Base-by-base conservation (phyloP, 2,329 filamentous ascomycete genomes). In the Xylaria sp. region DNA sequence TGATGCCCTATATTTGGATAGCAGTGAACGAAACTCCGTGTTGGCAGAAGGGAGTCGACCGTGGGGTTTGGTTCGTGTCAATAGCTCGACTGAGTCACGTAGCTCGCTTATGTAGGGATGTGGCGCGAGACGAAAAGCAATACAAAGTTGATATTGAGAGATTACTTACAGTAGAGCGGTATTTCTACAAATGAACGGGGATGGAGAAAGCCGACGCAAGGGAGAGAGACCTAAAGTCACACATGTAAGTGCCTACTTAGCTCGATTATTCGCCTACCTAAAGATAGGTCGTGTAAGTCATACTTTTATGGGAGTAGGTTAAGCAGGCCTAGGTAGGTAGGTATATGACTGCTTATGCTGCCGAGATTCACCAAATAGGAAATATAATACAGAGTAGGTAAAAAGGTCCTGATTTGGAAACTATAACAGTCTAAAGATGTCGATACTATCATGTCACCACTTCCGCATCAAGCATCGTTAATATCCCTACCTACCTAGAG, bases 101-200 rank as follows among this genome's bases (percentile, higher is more conserved):
- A 46, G 37, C 43, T 51, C 56, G 25, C 50, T 55, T 43, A 59
- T 42, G 60, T 51, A 50, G 60, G 49, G 37, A 49, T 54, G 42
- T 28, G 56, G 45, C 49, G 37, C 40, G 15, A 47, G 47, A 31
- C 38, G 40, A 45, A 49, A 51, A 43, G 11, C 15, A 49, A 38
- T 35, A 45, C 33, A 47, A 43, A n/a, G n/a, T n/a, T n/a, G n/a
- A n/a, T n/a, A n/a, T n/a, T n/a, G n/a, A n/a, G 11, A 25, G 31
- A 35, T 35, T 17, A 45, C n/a, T 21, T 58, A 35, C n/a, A n/a
- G n/a, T n/a, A n/a, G n/a, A n/a, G n/a, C n/a, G n/a, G n/a, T n/a
- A n/a, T n/a, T n/a, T n/a, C n/a, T n/a, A n/a, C n/a, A n/a, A n/a
- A n/a, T n/a, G n/a, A 33, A 15, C 14, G 28, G 56, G 56, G 46